Conservation (phyloP, 169 alveolate species). For the Cryptosporidium tyzzeri region DNA sequence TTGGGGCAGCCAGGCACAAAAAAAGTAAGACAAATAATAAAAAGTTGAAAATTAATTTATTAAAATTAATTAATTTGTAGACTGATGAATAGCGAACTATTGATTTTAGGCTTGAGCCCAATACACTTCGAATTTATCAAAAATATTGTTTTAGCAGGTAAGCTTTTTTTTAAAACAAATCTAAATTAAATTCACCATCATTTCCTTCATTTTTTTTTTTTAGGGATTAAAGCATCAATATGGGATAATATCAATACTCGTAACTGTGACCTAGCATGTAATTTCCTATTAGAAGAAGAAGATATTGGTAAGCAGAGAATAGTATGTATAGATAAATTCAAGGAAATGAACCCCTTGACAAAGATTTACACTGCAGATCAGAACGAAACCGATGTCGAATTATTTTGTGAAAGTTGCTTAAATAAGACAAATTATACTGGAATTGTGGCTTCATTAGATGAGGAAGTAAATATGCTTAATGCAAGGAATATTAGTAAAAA, state of each 20-base stretch:
- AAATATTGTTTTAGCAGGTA: slow-evolving; percentile 79
- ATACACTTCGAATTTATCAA: slow-evolving; percentile 77
- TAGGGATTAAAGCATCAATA: slow-evolving; percentile 35
- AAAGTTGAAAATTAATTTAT: background rate
- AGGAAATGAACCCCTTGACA: slow-evolving; percentile 64
- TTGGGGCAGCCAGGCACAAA: slow-evolving; percentile 80
- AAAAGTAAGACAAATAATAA: slow-evolving; percentile 53
- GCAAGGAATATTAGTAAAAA: slow-evolving; percentile 47
- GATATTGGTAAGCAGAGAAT: slow-evolving; percentile 56
- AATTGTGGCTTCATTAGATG: slow-evolving; percentile 45
- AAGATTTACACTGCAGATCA: slow-evolving; percentile 4
- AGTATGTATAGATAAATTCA: slow-evolving; percentile 25
- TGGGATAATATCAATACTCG: slow-evolving; percentile 48
- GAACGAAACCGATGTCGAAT: background rate
- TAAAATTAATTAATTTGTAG: slow-evolving; percentile 11
- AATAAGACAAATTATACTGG: slow-evolving; percentile 6
- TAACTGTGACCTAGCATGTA: slow-evolving; percentile 19
- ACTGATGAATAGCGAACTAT: slow-evolving; percentile 59
- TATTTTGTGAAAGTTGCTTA: background rate
- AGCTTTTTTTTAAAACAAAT: background rate
- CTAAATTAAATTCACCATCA: background rate
- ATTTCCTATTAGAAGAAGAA: slow-evolving; percentile 28
- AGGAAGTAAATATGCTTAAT: slow-evolving; percentile 15
- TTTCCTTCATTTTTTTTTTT: background rate
- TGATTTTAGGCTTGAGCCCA: slow-evolving; percentile 76